Evolutionary conservation across 306 rosid genomes (phyloP).

Genomic region (Hippophae gyantsensis): DNA sequence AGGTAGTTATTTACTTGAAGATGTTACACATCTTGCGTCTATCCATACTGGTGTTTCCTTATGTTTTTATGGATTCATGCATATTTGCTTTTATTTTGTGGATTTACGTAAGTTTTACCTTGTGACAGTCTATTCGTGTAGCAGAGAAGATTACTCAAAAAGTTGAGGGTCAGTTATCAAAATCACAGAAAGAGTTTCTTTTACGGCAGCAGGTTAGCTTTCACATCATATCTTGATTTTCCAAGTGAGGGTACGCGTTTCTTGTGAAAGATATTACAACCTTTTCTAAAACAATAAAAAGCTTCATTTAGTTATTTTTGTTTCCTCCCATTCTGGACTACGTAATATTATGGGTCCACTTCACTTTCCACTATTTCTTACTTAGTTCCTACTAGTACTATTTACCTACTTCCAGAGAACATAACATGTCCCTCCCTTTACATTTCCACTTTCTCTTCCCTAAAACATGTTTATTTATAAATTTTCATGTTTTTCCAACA

Average conservation of each 20-base stretch:
- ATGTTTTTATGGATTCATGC: slow-evolving; percentile 13
- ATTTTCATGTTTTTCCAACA: background rate
- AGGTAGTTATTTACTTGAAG: slow-evolving; percentile 35
- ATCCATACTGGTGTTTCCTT: slow-evolving; percentile 10
- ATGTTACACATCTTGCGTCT: slow-evolving; percentile 3
- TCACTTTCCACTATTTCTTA: too few relatives aligned
- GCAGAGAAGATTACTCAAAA: slow-evolving; percentile 98
- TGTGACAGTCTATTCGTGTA: slow-evolving; percentile 87
- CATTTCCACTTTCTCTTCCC: background rate
- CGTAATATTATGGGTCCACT: too few relatives aligned
- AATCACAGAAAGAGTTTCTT: slow-evolving; percentile 95
- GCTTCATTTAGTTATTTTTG: too few relatives aligned
- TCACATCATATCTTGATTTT: slow-evolving; percentile 12
- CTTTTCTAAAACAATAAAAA: background rate
- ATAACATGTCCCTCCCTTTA: background rate
- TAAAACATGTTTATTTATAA: background rate
- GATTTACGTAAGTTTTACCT: slow-evolving; percentile 23
- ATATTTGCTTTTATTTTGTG: background rate
- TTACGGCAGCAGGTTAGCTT: slow-evolving; percentile 90
- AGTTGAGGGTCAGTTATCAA: slow-evolving; percentile 96
- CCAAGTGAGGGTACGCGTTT: slow-evolving; percentile 13
- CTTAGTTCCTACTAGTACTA: background rate
- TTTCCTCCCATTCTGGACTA: too few relatives aligned
- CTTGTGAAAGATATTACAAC: background rate
- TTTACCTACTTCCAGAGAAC: background rate